Percentiles rank a stretch among this genome's conserved stretches.
These are phyloP conservation scores for Xerophyta viscosa DNA, from an alignment of 106 monocot genomes.

Conservation along the genomic window DNA sequence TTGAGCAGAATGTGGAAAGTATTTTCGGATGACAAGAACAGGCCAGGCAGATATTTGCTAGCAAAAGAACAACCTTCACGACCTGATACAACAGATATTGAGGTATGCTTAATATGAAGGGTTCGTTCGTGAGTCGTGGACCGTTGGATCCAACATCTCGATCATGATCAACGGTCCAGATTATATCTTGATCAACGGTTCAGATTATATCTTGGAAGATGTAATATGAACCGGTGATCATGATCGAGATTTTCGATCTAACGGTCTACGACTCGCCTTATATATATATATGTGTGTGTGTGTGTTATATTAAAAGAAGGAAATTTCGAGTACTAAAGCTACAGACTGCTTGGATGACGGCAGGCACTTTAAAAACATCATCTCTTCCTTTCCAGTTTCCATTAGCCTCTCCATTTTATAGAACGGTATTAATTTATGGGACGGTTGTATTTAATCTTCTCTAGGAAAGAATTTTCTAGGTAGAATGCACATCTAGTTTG, in stretches of 20 bases:
- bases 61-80: slow-evolving; percentile 69
- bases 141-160: background rate
- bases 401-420: no score
- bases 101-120: slow-evolving; percentile 23
- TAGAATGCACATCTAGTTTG: background rate
- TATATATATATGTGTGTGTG: background rate
- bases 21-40: slow-evolving; percentile 82
- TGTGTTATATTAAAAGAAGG: no score
- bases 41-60: slow-evolving; percentile 76
- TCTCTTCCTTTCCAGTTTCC: no score
- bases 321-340: no score
- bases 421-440: background rate
- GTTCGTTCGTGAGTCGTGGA: background rate
- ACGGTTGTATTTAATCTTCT: background rate
- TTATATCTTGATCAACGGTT: background rate
- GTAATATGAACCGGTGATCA: background rate
- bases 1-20: slow-evolving; percentile 84
- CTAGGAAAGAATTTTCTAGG: no score
- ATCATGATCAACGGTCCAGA: background rate
- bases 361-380: no score
- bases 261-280: background rate
- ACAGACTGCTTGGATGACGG: no score
- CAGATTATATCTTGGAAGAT: background rate
- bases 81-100: slow-evolving; percentile 81
- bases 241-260: background rate